Evolutionary conservation across 2,329 filamentous ascomycete genomes (phyloP).

Genomic region (Aspergillus viridinutans): DNA sequence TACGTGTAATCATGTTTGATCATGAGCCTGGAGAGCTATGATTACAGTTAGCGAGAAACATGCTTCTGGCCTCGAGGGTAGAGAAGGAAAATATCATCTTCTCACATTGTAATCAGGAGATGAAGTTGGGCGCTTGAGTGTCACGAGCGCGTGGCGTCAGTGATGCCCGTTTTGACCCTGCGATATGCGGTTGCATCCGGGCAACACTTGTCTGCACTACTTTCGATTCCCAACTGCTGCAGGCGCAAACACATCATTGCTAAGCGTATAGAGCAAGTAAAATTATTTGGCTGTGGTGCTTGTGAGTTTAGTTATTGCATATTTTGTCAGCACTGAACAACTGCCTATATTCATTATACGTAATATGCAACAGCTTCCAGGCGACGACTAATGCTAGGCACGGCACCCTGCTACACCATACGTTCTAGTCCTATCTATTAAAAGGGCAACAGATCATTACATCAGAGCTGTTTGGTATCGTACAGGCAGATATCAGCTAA

Average conservation of each 20-base stretch:
- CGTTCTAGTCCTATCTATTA: not conserved
- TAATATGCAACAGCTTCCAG: not conserved
- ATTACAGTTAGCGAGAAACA: slow-evolving; percentile 4
- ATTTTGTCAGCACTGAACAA: not conserved
- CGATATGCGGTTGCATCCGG: slow-evolving; percentile 17
- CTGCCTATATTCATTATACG: not conserved
- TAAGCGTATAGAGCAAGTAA: not conserved
- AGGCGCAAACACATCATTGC: not conserved
- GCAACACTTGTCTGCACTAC: slow-evolving; percentile 3
- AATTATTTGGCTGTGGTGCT: not conserved
- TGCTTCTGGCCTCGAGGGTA: not conserved
- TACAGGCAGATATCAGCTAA: not conserved
- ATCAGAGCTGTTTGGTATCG: not conserved
- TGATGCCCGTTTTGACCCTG: slow-evolving; percentile 5
- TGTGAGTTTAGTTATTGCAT: not conserved
- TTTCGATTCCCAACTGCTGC: not conserved
- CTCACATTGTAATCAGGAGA: slow-evolving; percentile 2
- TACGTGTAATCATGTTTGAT: slow-evolving; percentile 10
- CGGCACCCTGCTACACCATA: not conserved
- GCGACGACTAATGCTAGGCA: not conserved
- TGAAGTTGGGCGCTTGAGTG: not conserved
- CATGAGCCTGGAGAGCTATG: not conserved
- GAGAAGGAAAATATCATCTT: not conserved
- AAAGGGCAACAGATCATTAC: not conserved
- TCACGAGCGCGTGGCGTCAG: slow-evolving; percentile 11